phyloP scores from a whole-genome alignment of 2,329 filamentous ascomycete species.

The Fusarium poae region DNA sequence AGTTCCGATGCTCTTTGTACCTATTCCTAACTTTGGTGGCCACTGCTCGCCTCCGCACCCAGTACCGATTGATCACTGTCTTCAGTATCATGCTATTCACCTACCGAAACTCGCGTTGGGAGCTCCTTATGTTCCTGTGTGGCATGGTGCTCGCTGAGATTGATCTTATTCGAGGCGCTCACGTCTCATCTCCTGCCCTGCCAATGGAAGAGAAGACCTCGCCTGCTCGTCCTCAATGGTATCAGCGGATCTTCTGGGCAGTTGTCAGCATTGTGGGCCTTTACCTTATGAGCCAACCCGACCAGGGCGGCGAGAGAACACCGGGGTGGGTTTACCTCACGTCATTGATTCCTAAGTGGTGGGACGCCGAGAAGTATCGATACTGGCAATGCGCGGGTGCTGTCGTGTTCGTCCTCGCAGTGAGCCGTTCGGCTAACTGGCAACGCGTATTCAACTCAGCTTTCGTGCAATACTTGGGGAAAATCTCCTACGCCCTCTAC shows the following conservation, averaged over 20 bases:
- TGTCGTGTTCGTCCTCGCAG: slow-evolving; percentile 64
- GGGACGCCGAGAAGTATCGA: slow-evolving; percentile 62
- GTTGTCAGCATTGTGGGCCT: slow-evolving; percentile 62
- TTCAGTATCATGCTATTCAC: slow-evolving; percentile 58
- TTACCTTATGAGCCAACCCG: slow-evolving; percentile 62
- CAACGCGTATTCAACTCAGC: slow-evolving; percentile 64
- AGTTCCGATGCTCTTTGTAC: slow-evolving; percentile 70
- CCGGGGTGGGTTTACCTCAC: slow-evolving; percentile 66
- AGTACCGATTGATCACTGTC: slow-evolving; percentile 59
- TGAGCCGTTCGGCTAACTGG: slow-evolving; percentile 61
- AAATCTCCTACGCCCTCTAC: slow-evolving; percentile 72
- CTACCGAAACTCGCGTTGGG: slow-evolving; percentile 65
- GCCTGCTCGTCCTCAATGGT: slow-evolving; percentile 5
- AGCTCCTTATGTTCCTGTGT: slow-evolving; percentile 67
- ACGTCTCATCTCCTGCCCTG: slow-evolving; percentile 52
- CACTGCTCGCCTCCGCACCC: slow-evolving; percentile 60
- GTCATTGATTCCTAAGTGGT: slow-evolving; percentile 63
- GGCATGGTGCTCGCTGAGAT: slow-evolving; percentile 69
- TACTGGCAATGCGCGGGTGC: slow-evolving; percentile 70
- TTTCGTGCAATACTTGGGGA: slow-evolving; percentile 69
- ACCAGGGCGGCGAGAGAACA: slow-evolving; percentile 59
- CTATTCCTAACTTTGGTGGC: slow-evolving; percentile 67
- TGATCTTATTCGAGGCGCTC: slow-evolving; percentile 63
- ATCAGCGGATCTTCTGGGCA: slow-evolving; percentile 54
- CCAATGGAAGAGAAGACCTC: slow-evolving; percentile 42